Conservation (phyloP, 2,329 filamentous ascomycete species). For the Ophiostoma sp. region DNA sequence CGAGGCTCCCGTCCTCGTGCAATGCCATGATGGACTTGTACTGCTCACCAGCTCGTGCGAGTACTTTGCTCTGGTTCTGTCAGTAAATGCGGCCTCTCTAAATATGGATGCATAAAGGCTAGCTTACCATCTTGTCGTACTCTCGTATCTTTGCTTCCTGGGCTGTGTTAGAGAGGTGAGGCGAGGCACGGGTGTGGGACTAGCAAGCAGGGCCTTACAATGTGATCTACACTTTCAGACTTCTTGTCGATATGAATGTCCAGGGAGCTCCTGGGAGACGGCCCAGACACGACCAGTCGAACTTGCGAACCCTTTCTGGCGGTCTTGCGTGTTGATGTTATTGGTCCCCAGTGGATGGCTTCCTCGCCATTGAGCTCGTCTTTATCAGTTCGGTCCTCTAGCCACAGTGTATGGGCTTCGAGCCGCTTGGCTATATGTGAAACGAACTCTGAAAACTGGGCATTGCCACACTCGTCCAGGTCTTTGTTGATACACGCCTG, state of each 20-base stretch:
- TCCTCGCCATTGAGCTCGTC: no score
- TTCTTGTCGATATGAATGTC: neutral
- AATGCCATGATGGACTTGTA: neutral
- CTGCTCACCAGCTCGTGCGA: slow-evolving; percentile 19
- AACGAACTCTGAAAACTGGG: neutral
- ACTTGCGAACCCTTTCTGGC: neutral
- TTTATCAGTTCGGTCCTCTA: neutral
- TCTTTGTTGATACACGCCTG: slow-evolving; percentile 11
- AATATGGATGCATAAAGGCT: neutral
- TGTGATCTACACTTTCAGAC: neutral
- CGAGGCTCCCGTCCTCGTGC: no score
- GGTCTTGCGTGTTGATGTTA: neutral
- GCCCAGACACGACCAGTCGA: neutral
- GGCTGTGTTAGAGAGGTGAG: neutral
- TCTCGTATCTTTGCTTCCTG: slow-evolving; percentile 11
- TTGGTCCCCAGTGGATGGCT: slow-evolving; percentile 16
- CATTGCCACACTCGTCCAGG: neutral
- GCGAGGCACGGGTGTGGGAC: no score
- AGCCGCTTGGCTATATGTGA: neutral
- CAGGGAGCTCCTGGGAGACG: neutral
- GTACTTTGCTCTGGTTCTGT: slow-evolving; percentile 15
- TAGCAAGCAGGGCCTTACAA: neutral
- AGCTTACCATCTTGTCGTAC: slow-evolving; percentile 22
- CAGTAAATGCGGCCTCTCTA: neutral
- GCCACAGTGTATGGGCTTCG: slow-evolving; percentile 5